These are phyloP conservation scores for Dryas drummondii DNA, from an alignment of 306 rosid species.

Conservation along the genomic window DNA sequence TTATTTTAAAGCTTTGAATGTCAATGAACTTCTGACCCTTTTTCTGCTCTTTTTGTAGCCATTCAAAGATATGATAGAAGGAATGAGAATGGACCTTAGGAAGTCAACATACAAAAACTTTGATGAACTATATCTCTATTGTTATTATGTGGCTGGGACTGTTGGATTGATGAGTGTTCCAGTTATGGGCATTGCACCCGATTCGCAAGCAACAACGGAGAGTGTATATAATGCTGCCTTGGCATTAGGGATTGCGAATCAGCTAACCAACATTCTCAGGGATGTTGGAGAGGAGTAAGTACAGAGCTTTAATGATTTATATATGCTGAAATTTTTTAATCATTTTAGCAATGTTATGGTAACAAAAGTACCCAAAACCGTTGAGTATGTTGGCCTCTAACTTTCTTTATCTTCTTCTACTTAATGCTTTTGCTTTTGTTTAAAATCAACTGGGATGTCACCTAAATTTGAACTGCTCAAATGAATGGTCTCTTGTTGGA, in stretches of 20 bases:
- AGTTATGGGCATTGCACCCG: constrained; percentile 79
- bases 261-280: constrained; percentile 90
- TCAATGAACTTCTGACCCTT: neutral
- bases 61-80: constrained; percentile 92
- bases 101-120: constrained; percentile 78
- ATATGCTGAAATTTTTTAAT: neutral
- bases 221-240: constrained; percentile 82
- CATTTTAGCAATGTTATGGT: neutral
- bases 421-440: too few relatives aligned
- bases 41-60: constrained; percentile 47
- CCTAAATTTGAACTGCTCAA: too few relatives aligned
- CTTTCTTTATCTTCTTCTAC: too few relatives aligned
- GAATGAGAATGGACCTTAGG: constrained; percentile 85
- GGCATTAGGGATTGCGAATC: constrained; percentile 92
- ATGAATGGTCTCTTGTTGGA: too few relatives aligned
- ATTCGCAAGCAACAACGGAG: constrained; percentile 76
- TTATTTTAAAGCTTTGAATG: neutral
- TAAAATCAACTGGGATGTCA: too few relatives aligned
- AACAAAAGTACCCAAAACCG: neutral
- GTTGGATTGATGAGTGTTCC: constrained; percentile 98
- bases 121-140: constrained; percentile 87
- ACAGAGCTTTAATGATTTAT: neutral
- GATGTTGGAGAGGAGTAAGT: constrained; percentile 98
- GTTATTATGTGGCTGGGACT: constrained; percentile 96
- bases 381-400: neutral